A percentile compares a stretch with the other conserved stretches of the same genome.
These are phyloP conservation scores for Tricholomella constricta DNA, from an alignment of 768 basidiomycete species.

Conservation along the genomic window DNA sequence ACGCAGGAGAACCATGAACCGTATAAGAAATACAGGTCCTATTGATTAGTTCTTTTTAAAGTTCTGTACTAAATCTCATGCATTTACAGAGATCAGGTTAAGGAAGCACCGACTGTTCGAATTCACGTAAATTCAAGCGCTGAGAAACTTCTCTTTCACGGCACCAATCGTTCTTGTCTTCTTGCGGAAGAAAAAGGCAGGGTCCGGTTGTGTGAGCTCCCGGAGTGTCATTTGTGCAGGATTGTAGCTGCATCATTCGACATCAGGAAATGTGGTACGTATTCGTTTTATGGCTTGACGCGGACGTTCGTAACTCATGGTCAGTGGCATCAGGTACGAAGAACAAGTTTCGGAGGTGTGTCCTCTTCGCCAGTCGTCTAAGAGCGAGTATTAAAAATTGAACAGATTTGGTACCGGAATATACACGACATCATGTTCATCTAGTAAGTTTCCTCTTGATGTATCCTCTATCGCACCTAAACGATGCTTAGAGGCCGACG, in stretches of 20 bases:
- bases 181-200: conserved; percentile 54
- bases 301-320: conserved; percentile 2
- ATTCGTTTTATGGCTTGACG: neutral
- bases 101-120: conserved; percentile 24
- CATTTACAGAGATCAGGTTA: conserved; percentile 30
- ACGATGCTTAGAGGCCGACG: conserved; percentile 57
- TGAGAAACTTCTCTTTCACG: conserved; percentile 67
- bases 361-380: neutral
- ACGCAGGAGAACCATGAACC: conserved; percentile 13
- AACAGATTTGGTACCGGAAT: conserved; percentile 71
- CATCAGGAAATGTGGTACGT: conserved; percentile 56
- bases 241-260: conserved; percentile 64
- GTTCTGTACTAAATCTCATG: neutral
- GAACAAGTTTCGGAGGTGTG: conserved; percentile 54
- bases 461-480: neutral
- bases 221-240: conserved; percentile 56
- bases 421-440: conserved; percentile 66
- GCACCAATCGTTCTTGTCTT: conserved; percentile 60
- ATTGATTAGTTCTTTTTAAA: neutral
- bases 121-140: conserved; percentile 37
- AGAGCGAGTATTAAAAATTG: neutral
- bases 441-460: conserved; percentile 44
- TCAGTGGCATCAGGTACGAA: conserved; percentile 43
- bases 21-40: conserved; percentile 20
- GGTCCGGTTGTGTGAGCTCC: conserved; percentile 48